Percentiles rank a stretch among this genome's conserved stretches.
Conservation (phyloP, 805 yeast genomes). For the Sugiyamaella boreocaroliniensis region DNA sequence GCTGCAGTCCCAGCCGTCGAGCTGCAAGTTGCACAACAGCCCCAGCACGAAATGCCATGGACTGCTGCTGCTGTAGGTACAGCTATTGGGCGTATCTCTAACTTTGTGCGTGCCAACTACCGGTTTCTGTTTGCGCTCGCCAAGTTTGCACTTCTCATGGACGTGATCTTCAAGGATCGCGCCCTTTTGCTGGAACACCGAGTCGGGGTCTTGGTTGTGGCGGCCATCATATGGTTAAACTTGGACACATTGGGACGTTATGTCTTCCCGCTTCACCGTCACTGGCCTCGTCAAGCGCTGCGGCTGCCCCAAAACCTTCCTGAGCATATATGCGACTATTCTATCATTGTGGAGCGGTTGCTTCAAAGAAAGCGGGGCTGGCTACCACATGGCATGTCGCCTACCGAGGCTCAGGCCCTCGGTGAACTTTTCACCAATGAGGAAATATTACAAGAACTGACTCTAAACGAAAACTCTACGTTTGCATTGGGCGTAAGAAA, state of each 20-base stretch:
- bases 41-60: background rate
- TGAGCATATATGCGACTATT: constrained; percentile 1
- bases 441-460: background rate
- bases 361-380: background rate
- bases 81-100: background rate
- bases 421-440: background rate
- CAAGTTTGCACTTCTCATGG: constrained; percentile 7
- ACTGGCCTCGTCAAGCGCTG: constrained; percentile 1
- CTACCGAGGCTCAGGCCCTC: background rate
- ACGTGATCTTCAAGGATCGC: constrained; percentile 1
- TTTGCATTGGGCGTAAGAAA: background rate
- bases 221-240: background rate
- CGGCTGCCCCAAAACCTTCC: constrained; percentile 9
- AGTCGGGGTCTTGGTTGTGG: background rate
- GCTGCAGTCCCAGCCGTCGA: background rate
- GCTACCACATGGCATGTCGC: background rate
- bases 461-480: background rate
- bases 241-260: background rate
- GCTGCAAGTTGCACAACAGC: background rate
- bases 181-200: background rate
- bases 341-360: background rate
- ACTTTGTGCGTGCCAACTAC: background rate
- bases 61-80: background rate
- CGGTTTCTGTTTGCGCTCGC: background rate
- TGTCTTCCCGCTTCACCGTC: background rate